Evolutionary conservation across 768 basidiomycete species (phyloP).

Genomic region (Chalciporus chontae): DNA sequence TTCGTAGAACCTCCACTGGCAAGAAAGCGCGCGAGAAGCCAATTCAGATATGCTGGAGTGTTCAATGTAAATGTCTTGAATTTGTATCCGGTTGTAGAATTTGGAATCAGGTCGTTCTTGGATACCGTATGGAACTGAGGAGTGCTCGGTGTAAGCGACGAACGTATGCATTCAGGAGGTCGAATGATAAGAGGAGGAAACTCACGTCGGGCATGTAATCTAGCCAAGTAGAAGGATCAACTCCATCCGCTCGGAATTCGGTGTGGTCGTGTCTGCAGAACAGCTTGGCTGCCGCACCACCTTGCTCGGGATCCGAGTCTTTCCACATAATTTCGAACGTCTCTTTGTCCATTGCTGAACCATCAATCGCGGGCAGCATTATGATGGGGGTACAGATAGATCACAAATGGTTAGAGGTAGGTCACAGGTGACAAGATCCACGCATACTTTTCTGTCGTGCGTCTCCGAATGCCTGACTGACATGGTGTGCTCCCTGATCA

Average conservation of each 20-base stretch:
- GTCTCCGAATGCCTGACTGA: conserved; percentile 53
- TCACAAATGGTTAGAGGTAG: background rate
- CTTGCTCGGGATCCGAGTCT: conserved; percentile 55
- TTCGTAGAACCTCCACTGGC: conserved; percentile 57
- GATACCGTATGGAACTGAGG: conserved; percentile 36
- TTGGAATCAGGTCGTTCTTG: conserved; percentile 38
- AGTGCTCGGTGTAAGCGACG: background rate
- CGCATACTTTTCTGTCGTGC: conserved; percentile 52
- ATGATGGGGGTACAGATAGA: background rate
- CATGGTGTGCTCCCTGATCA: conserved; percentile 77
- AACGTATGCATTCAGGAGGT: background rate
- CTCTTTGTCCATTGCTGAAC: conserved; percentile 60
- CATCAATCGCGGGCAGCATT: background rate
- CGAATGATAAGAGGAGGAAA: background rate
- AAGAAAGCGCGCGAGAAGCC: conserved; percentile 58
- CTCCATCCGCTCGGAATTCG: conserved; percentile 48
- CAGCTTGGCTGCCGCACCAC: conserved; percentile 47
- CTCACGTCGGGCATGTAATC: conserved; percentile 55
- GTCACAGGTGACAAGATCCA: background rate
- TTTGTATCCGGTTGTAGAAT: conserved; percentile 45
- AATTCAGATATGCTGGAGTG: conserved; percentile 57
- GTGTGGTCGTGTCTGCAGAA: conserved; percentile 65
- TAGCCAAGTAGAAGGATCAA: conserved; percentile 32
- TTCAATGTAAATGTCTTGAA: conserved; percentile 74
- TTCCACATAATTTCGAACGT: conserved; percentile 78